Evolutionary conservation across 495 filamentous ascomycete species (phyloP).

Genomic region (Jackrogersella multiformis): DNA sequence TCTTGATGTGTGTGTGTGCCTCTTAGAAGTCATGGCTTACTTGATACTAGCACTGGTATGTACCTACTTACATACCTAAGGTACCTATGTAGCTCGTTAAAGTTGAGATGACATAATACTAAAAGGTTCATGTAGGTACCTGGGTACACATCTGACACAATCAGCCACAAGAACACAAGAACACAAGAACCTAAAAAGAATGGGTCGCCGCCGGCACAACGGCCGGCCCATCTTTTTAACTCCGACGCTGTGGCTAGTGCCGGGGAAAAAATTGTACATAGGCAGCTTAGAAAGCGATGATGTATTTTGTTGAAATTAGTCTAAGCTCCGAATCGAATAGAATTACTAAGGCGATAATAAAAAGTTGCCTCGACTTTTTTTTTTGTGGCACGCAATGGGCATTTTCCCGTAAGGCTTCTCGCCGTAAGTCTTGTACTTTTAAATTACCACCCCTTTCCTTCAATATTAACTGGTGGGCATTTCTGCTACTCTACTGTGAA

Average conservation of each 20-base stretch:
- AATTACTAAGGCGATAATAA: conserved; percentile 36
- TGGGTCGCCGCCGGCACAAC: no score
- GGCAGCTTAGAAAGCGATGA: conserved; percentile 33
- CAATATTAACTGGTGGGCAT: neutral
- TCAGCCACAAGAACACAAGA: no score
- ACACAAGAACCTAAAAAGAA: no score
- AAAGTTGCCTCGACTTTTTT: conserved; percentile 15
- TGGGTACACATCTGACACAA: no score
- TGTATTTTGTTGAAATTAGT: conserved; percentile 30
- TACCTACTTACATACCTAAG: no score
- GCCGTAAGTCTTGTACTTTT: conserved; percentile 14
- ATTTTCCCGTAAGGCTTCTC: conserved; percentile 12
- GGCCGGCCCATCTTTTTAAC: neutral
- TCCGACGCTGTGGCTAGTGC: conserved; percentile 12
- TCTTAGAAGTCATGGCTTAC: no score
- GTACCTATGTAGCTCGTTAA: no score
- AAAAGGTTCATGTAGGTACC: no score
- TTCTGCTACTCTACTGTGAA: neutral
- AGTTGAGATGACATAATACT: no score
- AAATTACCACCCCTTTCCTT: conserved; percentile 13
- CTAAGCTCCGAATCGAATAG: conserved; percentile 21
- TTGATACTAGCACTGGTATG: no score
- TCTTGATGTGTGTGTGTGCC: no score
- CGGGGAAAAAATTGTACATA: conserved; percentile 1
- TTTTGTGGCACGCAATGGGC: conserved; percentile 20